Conservation (phyloP, 208 protist species). For the Phytomonas sp. region DNA sequence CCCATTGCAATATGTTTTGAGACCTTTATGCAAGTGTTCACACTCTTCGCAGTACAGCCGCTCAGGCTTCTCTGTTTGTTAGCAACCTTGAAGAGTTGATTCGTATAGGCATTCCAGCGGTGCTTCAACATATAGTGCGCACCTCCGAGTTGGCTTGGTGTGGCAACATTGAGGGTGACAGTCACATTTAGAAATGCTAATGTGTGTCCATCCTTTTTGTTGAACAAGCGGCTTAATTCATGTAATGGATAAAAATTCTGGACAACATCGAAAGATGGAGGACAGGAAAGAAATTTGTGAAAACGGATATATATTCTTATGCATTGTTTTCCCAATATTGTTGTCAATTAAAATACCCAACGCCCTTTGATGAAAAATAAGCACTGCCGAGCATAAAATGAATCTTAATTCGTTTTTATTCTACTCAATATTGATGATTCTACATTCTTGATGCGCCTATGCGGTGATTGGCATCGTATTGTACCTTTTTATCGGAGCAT, state of each 20-base stretch:
- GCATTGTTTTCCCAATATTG: background rate
- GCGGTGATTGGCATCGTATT: background rate
- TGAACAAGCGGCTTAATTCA: background rate
- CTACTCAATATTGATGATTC: background rate
- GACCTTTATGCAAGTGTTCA: conserved; percentile 97
- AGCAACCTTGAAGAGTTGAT: conserved; percentile 93
- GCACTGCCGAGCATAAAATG: background rate
- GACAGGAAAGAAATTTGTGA: background rate
- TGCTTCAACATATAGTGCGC: conserved; percentile 59
- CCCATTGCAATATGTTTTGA: conserved; percentile 94
- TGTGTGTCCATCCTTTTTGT: background rate
- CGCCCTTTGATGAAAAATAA: background rate
- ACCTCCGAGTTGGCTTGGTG: conserved; percentile 24
- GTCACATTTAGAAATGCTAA: background rate
- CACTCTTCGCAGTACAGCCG: conserved; percentile 93
- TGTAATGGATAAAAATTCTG: background rate
- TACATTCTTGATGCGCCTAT: background rate
- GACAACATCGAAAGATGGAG: background rate
- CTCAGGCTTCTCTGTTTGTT: conserved; percentile 94
- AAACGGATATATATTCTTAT: background rate
- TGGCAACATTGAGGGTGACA: conserved; percentile 10
- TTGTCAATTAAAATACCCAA: background rate
- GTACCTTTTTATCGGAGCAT: background rate
- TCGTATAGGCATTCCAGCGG: conserved; percentile 83
- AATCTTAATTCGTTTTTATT: background rate